These are phyloP conservation scores for Apium graveolens DNA, from an alignment of 129 eudicot genomes.

Conservation along the genomic window DNA sequence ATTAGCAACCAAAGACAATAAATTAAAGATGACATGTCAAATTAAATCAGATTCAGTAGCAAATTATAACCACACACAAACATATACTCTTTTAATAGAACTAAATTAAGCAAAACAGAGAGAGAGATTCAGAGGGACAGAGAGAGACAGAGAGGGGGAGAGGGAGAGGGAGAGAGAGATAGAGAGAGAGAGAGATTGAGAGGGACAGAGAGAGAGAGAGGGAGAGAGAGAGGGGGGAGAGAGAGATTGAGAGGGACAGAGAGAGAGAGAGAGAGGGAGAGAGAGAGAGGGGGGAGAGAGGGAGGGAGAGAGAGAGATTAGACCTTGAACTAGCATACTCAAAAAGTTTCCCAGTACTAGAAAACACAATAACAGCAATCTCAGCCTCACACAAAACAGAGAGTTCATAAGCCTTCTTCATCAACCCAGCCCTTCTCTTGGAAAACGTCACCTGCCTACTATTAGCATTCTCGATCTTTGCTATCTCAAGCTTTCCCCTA, in stretches of 20 bases:
- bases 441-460: constrained; percentile 1
- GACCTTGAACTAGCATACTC: not conserved
- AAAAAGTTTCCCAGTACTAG: constrained; percentile 1
- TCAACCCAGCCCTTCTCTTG: not conserved
- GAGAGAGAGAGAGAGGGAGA: not conserved
- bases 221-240: too few relatives aligned
- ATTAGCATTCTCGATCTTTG: not conserved
- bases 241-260: not conserved
- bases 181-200: too few relatives aligned
- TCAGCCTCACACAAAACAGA: not conserved
- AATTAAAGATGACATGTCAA: not conserved
- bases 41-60: not conserved
- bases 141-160: too few relatives aligned
- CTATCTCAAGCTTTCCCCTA: constrained; percentile 2
- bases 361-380: not conserved
- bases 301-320: not conserved
- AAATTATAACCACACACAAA: not conserved
- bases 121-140: not conserved
- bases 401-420: not conserved
- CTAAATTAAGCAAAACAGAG: too few relatives aligned
- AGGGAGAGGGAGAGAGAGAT: too few relatives aligned
- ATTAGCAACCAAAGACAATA: not conserved
- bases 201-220: too few relatives aligned
- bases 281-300: not conserved
- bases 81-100: not conserved